A percentile compares a stretch with the other conserved stretches of the same genome.
Evolutionary conservation across 2,329 filamentous ascomycete genomes (phyloP).

Genomic region (Fusarium musae): DNA sequence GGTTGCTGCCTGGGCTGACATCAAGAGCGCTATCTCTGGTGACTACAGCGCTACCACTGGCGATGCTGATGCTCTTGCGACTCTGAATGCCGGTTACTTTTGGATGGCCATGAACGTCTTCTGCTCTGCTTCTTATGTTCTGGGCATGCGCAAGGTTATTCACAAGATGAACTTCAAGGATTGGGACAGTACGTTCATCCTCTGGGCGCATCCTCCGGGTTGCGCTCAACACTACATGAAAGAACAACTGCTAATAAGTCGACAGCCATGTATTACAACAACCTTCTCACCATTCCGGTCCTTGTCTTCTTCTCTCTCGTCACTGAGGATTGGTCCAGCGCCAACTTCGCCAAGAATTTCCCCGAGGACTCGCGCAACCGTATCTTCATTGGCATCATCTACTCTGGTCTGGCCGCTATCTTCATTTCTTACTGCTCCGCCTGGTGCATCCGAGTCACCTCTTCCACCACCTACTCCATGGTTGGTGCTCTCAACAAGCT

Average conservation of each 20-base stretch:
- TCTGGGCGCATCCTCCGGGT: not conserved
- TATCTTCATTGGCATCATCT: constrained; percentile 87
- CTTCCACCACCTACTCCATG: constrained; percentile 98
- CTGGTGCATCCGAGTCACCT: constrained; percentile 98
- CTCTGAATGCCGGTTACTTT: constrained; percentile 91
- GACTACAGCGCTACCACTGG: constrained; percentile 54
- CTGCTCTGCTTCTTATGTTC: constrained; percentile 88
- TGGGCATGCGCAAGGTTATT: constrained; percentile 97
- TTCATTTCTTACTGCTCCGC: constrained; percentile 99
- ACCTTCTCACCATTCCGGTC: constrained; percentile 94
- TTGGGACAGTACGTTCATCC: constrained; percentile 85
- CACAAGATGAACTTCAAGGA: constrained; percentile 99
- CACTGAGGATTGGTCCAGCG: constrained; percentile 90
- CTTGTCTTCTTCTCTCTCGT: constrained; percentile 83
- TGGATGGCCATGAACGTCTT: constrained; percentile 99
- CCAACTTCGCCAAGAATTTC: constrained; percentile 89
- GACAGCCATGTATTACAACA: constrained; percentile 99
- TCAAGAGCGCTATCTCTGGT: constrained; percentile 81
- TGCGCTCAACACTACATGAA: not conserved
- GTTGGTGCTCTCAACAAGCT: constrained; percentile 98
- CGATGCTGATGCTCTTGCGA: constrained; percentile 77
- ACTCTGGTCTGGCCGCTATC: constrained; percentile 91
- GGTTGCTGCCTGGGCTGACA: constrained; percentile 96
- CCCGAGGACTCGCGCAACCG: constrained; percentile 80
- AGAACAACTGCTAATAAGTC: constrained; percentile 45